Evolutionary conservation across 176 grass and related monocot genomes (phyloP).

Genomic region (Carex scoparia): DNA sequence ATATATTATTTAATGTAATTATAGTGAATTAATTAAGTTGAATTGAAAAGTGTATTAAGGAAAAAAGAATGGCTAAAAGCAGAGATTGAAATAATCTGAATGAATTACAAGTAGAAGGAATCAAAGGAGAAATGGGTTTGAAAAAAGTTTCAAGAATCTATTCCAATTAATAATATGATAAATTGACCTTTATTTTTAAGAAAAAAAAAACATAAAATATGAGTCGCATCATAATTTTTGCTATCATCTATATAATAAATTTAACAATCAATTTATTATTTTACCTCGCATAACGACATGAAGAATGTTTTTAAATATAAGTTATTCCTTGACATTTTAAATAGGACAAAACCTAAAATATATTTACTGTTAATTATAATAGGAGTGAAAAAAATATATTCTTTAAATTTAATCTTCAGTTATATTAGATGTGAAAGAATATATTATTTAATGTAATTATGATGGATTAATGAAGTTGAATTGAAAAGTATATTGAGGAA

Average conservation of each 20-base stretch:
- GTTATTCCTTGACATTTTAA: neutral
- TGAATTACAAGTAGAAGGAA: neutral
- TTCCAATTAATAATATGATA: neutral
- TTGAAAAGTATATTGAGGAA: no score
- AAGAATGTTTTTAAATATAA: neutral
- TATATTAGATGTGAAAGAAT: no score
- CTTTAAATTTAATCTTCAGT: no score
- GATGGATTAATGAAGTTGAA: no score
- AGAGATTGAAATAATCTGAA: neutral
- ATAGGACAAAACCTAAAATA: neutral
- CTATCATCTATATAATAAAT: neutral
- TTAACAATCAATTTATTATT: neutral
- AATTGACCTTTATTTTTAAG: neutral
- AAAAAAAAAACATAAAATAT: neutral
- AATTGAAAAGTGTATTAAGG: neutral
- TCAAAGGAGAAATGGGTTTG: neutral
- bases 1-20: neutral
- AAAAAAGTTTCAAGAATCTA: neutral
- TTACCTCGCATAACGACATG: neutral
- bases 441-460: no score
- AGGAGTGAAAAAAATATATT: no score
- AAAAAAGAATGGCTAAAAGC: neutral
- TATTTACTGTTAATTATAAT: no score
- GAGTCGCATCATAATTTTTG: neutral
- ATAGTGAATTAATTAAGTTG: neutral